Evolutionary conservation across 1,284 basidiomycete genomes (phyloP), one percentile per base, ranked within the genome.

Genomic region (Moesziomyces globuligerus): DNA sequence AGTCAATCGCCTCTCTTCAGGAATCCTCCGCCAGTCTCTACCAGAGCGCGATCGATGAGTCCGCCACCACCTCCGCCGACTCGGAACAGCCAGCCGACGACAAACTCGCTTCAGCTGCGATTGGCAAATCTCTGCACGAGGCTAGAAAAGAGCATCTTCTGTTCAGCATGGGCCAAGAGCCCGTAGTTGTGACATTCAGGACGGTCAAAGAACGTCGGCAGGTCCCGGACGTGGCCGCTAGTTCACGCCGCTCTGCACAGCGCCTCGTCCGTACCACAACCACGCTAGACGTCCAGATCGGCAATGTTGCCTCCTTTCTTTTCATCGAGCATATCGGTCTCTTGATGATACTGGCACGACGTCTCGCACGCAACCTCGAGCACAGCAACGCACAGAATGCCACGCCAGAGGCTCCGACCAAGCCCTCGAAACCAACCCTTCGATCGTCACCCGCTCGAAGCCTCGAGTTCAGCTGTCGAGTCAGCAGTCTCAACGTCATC

Each of bases 11-110:
- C 3, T 56, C 54, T 9, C 37, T 72, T 17, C 48, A 49, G 29
- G 54, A 67, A 32, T 71, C 62, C 1, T 48, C 58, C 5, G 58
- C 65, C 18, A 75, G 69, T 23, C 49, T 76, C 1, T 72, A 70
- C 47, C 54, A 55, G 25, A 69, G 66, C 32, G 66, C 72, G 3
- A 55, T 71, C 13, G 54, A 57, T 4, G 51, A 36, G 6, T 54
- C 60, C 1, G 36, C 47, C 17, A n/a, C 13, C 37, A 23, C 18
- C 4, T 4, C 37, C 4, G 21, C 18, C 18, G 21, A 8, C n/a
- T 36, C 37, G 15, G 38, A 47, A 3, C 38, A 41, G 15, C 40
- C 40, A n/a, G 21, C 32, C 8, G 34, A 60, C 23, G 20, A 29
- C 10, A 18, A 7, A 18, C 15, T 18, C 47, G 11, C 13, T 11